Percentiles rank a stretch among this genome's conserved stretches.
These are phyloP conservation scores for Epicoccum nigrum DNA, from an alignment of 2,329 filamentous ascomycete species.

Conservation along the genomic window DNA sequence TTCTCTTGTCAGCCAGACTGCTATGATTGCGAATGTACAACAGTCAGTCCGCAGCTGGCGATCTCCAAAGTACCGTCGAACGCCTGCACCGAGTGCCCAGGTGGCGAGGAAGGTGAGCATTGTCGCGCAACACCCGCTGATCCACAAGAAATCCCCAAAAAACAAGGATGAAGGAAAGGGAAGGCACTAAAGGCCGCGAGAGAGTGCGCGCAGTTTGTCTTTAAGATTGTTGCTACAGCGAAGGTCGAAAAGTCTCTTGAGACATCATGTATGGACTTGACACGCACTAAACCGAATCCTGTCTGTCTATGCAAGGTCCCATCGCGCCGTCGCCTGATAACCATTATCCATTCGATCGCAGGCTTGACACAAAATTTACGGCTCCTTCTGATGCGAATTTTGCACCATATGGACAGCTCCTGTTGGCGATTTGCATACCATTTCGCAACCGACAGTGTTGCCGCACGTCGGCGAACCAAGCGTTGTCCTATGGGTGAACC, in stretches of 20 bases:
- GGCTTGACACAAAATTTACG: neutral
- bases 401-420: conserved; percentile 1
- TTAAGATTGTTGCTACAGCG: conserved; percentile 7
- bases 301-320: conserved; percentile 15
- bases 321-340: conserved; percentile 8
- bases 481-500: neutral
- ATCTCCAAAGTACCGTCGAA: conserved; percentile 28
- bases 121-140: conserved; percentile 8
- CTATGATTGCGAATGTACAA: conserved; percentile 21
- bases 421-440: conserved; percentile 9
- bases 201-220: neutral
- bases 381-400: neutral
- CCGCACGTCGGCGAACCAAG: conserved; percentile 9
- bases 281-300: conserved; percentile 15
- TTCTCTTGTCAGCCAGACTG: conserved; percentile 15
- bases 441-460: conserved; percentile 6
- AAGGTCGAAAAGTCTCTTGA: conserved; percentile 13
- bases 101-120: conserved; percentile 27
- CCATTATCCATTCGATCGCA: neutral
- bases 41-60: conserved; percentile 28
- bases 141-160: conserved; percentile 1
- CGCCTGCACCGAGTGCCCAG: conserved; percentile 26
- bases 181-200: conserved; percentile 7
- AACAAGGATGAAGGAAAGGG: neutral
- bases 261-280: conserved; percentile 10